Percentiles rank a stretch among this genome's conserved stretches.
These are phyloP conservation scores for Fusarium tanahbumbuense DNA, from an alignment of 2,329 filamentous ascomycete species.

Conservation along the genomic window DNA sequence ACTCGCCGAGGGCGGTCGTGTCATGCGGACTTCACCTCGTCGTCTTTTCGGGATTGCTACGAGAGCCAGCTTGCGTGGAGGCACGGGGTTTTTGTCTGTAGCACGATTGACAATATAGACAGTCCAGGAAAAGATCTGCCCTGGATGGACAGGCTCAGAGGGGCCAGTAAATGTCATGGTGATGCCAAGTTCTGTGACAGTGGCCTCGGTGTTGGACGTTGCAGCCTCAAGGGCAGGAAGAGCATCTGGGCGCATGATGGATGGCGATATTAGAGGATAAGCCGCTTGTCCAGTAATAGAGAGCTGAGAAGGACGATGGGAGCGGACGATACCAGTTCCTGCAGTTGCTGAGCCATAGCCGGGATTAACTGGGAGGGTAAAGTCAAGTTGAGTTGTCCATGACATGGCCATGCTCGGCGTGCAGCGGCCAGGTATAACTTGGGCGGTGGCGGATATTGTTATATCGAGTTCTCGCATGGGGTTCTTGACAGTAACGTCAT, in stretches of 20 bases:
- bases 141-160: slow-evolving; percentile 64
- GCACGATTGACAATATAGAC: slow-evolving; percentile 82
- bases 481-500: slow-evolving; percentile 59
- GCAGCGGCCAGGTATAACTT: slow-evolving; percentile 67
- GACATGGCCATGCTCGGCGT: slow-evolving; percentile 71
- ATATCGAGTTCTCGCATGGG: slow-evolving; percentile 67
- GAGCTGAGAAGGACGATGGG: slow-evolving; percentile 72
- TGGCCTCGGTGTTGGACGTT: slow-evolving; percentile 58
- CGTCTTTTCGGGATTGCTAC: slow-evolving; percentile 74
- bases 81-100: slow-evolving; percentile 55
- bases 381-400: slow-evolving; percentile 77
- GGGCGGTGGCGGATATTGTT: slow-evolving; percentile 68
- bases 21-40: slow-evolving; percentile 65
- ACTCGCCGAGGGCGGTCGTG: slow-evolving; percentile 64
- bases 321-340: slow-evolving; percentile 67
- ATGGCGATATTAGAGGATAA: slow-evolving; percentile 67
- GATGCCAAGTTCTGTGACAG: slow-evolving; percentile 73
- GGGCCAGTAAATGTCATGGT: slow-evolving; percentile 80
- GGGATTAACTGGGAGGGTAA: slow-evolving; percentile 73
- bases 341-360: slow-evolving; percentile 66
- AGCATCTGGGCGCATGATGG: slow-evolving; percentile 68
- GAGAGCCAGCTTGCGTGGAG: slow-evolving; percentile 75
- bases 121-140: slow-evolving; percentile 76
- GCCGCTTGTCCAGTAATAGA: slow-evolving; percentile 67
- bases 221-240: slow-evolving; percentile 69